Percentiles rank a stretch among this genome's conserved stretches.
Conservation (phyloP, 768 basidiomycete species). For the Boletus pseudo-olivaceus region DNA sequence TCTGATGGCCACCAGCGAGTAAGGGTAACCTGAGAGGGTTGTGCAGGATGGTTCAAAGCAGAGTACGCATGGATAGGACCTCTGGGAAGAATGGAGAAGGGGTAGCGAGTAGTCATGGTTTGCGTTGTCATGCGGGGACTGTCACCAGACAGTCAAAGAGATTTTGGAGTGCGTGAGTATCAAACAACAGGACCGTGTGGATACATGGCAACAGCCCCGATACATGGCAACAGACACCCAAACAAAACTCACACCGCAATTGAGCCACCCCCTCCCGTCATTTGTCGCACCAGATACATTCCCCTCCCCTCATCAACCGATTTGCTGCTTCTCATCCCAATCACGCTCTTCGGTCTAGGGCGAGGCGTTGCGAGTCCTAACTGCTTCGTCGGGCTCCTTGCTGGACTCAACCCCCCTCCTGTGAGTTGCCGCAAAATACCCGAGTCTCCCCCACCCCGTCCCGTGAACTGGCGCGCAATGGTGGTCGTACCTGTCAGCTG, state of each 20-base stretch:
- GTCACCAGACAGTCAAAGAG: background rate
- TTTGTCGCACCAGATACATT: conserved; percentile 74
- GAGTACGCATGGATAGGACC: background rate
- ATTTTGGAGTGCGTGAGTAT: background rate
- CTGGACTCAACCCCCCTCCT: conserved; percentile 64
- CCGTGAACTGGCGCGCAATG: conserved; percentile 73
- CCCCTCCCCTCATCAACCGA: conserved; percentile 63
- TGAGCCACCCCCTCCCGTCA: conserved; percentile 55
- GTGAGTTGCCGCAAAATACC: conserved; percentile 54
- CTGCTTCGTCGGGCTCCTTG: conserved; percentile 74
- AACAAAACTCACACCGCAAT: conserved; percentile 20
- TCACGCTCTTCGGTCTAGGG: conserved; percentile 75
- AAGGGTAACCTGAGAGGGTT: background rate
- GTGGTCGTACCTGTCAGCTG: conserved; percentile 72
- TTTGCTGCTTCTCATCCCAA: conserved; percentile 61
- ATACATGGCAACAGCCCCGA: background rate
- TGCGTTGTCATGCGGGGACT: conserved; percentile 12
- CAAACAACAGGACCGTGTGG: background rate
- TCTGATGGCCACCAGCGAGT: conserved; percentile 8
- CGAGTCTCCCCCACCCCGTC: conserved; percentile 41
- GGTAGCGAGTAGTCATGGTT: background rate
- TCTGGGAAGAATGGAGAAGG: background rate
- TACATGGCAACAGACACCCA: background rate
- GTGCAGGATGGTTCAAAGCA: background rate
- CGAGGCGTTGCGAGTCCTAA: conserved; percentile 41